These are phyloP conservation scores for Sambucus nigra DNA, from an alignment of 129 eudicot genomes.

Conservation along the genomic window DNA sequence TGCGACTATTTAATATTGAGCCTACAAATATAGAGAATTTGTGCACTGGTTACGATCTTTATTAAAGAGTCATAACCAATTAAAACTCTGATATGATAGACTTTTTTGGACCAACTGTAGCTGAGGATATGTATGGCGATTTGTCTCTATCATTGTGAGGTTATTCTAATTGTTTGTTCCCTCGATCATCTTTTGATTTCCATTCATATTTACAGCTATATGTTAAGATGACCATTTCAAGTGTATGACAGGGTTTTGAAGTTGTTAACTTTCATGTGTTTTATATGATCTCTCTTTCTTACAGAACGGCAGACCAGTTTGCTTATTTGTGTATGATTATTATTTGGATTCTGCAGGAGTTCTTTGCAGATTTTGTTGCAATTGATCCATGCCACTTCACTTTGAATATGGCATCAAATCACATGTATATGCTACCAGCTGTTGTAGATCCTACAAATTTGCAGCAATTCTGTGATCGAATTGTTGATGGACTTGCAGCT, in stretches of 20 bases:
- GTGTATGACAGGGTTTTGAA: background rate
- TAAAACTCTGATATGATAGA: background rate
- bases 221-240: background rate
- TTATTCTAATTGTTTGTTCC: background rate
- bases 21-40: background rate
- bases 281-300: background rate
- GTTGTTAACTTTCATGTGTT: conserved; percentile 7
- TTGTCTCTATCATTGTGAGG: background rate
- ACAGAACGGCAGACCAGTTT: background rate
- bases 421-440: conserved; percentile 93
- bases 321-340: background rate
- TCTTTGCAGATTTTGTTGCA: conserved; percentile 92
- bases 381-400: conserved; percentile 73
- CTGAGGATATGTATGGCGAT: background rate
- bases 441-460: conserved; percentile 72
- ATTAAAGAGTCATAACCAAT: background rate
- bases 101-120: background rate
- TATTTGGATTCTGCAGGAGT: conserved; percentile 52
- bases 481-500: conserved; percentile 91
- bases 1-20: background rate
- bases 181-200: background rate
- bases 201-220: no score
- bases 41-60: no score
- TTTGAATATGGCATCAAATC: conserved; percentile 63
- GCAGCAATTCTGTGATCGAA: conserved; percentile 76